Percentiles rank a stretch among this genome's conserved stretches.
phyloP scores from a whole-genome alignment of 2,329 filamentous ascomycete species.

The Orbilia quercus region DNA sequence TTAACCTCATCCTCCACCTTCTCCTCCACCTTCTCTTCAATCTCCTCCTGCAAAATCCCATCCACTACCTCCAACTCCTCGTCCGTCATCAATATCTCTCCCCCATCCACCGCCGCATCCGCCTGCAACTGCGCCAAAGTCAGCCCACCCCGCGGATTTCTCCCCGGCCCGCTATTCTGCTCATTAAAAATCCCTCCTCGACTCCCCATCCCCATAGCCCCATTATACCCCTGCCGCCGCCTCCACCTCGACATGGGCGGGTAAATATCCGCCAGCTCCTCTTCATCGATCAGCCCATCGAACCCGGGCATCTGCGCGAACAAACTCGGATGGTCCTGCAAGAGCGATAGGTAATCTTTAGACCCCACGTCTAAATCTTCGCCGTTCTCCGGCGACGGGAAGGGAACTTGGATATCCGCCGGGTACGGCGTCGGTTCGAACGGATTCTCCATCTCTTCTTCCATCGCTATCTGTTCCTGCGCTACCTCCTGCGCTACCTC shows the following conservation, averaged over 20 bases:
- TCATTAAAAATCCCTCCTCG: constrained; percentile 1
- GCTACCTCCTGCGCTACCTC: too few relatives aligned
- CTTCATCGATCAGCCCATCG: background rate
- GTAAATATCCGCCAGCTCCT: background rate
- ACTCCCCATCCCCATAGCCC: background rate
- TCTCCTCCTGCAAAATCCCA: too few relatives aligned
- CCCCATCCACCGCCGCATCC: too few relatives aligned
- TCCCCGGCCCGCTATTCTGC: background rate
- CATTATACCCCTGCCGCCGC: background rate
- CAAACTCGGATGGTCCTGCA: background rate
- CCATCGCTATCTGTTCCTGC: too few relatives aligned
- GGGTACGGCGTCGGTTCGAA: background rate
- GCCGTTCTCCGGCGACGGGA: background rate
- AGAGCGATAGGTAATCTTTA: background rate
- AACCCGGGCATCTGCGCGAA: background rate
- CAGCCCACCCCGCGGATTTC: background rate
- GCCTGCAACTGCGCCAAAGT: background rate
- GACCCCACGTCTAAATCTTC: background rate
- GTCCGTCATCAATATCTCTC: too few relatives aligned
- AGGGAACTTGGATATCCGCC: background rate
- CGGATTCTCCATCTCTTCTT: background rate
- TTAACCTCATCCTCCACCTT: too few relatives aligned
- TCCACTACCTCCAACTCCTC: too few relatives aligned
- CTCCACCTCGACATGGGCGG: background rate
- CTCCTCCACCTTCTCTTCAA: too few relatives aligned